Base-by-base conservation (phyloP, 2,329 filamentous ascomycete genomes). In the Cadophora gregata region DNA sequence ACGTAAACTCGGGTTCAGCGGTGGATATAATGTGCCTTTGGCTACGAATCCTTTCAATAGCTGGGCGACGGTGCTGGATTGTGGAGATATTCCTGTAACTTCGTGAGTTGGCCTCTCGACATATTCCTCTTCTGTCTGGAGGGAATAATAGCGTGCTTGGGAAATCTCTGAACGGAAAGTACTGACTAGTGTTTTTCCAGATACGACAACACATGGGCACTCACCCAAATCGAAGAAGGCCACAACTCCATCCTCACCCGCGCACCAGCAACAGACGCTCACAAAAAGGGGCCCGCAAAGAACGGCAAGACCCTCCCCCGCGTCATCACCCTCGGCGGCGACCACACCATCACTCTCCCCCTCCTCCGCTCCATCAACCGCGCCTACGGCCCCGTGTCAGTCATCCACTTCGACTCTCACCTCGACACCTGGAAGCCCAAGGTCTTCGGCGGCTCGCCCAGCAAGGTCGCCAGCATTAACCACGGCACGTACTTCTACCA, bases 401-500 rank as follows among this genome's bases (percentile, higher is more conserved):
- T 88, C 1, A 88, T 88, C 66, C 86, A 88, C 73, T 88, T 89
- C 63, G 86, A 88, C 75, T 86, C 83, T 63, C 86, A 88, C 73
- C 79, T 88, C 73, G 90, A 92, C 74, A 92, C 90, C 3, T 92
- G 92, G 92, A 88, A 86, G 66, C 93, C 93, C 51, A 95, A 95
- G 77, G 93, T 96, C 29, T 96, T 96, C 73, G 93, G 93, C 62
- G 93, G 92, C 33, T 89, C 91, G 0, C 92, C 93, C 0, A 91
- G 87, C 31, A 86, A 93, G 68, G 86, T 89, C 47, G 92, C 93
- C 24, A 85, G 85, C 70, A 89, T 96, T 80, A 96, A 96, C 80
- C 92, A 96, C 80, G 93, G 93, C 50, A 96, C 92, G 1, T 96
- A 96, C 81, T 96, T 96, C 80, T 96, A 90, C 80, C 91, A 95